phyloP scores from a whole-genome alignment of 75 land plant genomes.

The Larix kaempferi region DNA sequence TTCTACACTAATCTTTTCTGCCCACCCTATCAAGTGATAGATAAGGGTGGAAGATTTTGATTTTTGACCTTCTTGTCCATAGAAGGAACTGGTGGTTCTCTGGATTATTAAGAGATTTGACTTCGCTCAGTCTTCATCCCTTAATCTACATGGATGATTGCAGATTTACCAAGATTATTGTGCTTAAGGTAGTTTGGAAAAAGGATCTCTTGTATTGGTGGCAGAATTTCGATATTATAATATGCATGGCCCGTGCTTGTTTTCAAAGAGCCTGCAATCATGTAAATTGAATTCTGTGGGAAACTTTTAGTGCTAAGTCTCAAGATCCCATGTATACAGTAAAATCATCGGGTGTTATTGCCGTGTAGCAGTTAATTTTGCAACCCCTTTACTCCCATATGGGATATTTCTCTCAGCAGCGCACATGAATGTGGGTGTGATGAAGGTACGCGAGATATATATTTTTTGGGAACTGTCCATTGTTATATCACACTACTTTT shows the following conservation, averaged over 20 bases:
- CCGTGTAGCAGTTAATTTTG: not conserved
- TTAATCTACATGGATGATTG: not conserved
- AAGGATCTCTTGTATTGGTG: too few species aligned
- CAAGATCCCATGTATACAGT: not conserved
- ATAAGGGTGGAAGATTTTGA: not conserved
- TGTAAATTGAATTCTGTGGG: conserved; percentile 1
- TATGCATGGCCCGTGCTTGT: not conserved
- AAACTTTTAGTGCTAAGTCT: not conserved
- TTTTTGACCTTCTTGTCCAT: not conserved
- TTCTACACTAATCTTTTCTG: not conserved
- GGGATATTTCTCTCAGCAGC: not conserved
- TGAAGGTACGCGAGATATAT: not conserved
- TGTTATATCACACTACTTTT: not conserved
- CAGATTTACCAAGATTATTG: not conserved
- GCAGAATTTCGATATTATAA: not conserved
- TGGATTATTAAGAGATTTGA: not conserved
- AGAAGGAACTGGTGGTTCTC: not conserved
- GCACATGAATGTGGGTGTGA: conserved; percentile 1
- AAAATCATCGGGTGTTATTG: not conserved
- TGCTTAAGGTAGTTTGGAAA: not conserved
- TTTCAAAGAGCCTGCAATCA: not conserved
- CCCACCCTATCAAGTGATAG: not conserved
- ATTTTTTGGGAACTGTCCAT: not conserved
- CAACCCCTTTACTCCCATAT: not conserved
- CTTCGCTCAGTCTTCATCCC: too few species aligned